Evolutionary conservation across 2,329 filamentous ascomycete species (phyloP), one percentile per base, ranked within the genome.

Genomic region (Colletotrichum sp.): DNA sequence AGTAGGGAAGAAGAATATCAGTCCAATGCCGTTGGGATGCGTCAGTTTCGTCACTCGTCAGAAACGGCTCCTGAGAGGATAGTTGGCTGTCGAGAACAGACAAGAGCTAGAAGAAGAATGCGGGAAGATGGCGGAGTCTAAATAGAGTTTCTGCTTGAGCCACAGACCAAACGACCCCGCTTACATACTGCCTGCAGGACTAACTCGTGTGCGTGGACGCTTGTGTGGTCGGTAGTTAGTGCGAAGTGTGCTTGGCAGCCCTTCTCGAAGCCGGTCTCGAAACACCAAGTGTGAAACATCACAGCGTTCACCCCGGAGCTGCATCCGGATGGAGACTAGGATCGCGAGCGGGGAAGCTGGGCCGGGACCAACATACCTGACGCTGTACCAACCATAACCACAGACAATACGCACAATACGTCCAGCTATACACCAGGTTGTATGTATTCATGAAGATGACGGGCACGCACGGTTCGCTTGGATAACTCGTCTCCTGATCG

Each of bases 211-310:
- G 16, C 30, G 18, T n/a, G 6, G 34, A 16, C 16, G 21, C 12
- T 44, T 10, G 24, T 16, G 62, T 18, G 36, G 8, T 24, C 28
- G 12, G 15, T 3, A 26, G 34, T 30, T 18, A 30, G 26, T 7
- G 9, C 18, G 12, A n/a, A 7, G 39, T 26, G 16, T 36, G 52
- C 18, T 69, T 36, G 64, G 57, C 64, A 63, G 52, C 34, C 59
- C 44, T 73, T 76, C 74, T 76, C 70, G 74, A 76, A 74, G 74
- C 16, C 55, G 55, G 34, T 30, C 30, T 55, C 74, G 70, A 76
- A 76, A 76, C 74, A 69, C 44, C 44, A 52, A 39, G 74, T 15
- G 44, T 74, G 70, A 73, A 73, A 74, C 74, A 74, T 69, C 74
- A 69, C 70, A 69, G 64, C 72, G 68, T 75, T 39, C 8, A 66